phyloP scores from a whole-genome alignment of 441 rosid genomes.

The Aquilaria agallochum region DNA sequence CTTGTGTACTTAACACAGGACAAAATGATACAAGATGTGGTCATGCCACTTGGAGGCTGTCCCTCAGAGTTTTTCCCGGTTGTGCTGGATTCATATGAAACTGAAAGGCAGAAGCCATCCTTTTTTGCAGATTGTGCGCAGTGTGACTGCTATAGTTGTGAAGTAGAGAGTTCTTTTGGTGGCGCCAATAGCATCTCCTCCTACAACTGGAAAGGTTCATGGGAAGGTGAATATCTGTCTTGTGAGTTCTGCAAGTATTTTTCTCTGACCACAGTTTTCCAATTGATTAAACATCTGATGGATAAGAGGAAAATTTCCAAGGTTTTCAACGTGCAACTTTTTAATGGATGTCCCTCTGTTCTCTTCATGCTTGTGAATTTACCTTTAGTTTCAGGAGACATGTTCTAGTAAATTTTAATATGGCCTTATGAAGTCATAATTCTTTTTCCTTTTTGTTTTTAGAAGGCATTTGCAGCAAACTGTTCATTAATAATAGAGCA shows the following conservation, averaged over 20 bases:
- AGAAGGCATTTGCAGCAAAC: too few species aligned
- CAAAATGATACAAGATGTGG: constrained; percentile 37
- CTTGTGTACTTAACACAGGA: constrained; percentile 26
- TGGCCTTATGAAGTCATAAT: constrained; percentile 1
- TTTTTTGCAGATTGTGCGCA: constrained; percentile 21
- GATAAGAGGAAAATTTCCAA: too few species aligned
- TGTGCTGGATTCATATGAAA: constrained; percentile 25
- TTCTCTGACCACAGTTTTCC: neutral
- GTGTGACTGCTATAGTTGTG: constrained; percentile 26
- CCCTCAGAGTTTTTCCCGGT: constrained; percentile 30
- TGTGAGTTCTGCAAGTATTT: neutral
- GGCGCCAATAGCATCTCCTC: constrained; percentile 18
- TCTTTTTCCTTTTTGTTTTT: constrained; percentile 1
- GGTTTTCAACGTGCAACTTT: too few species aligned
- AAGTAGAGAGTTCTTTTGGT: constrained; percentile 31
- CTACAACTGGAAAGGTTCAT: constrained; percentile 21
- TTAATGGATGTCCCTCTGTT: too few species aligned
- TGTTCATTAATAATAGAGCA: too few species aligned
- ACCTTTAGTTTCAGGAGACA: too few species aligned
- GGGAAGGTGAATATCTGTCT: constrained; percentile 48
- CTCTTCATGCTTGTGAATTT: too few species aligned
- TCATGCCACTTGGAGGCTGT: constrained; percentile 26
- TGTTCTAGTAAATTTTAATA: too few species aligned
- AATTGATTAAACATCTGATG: too few species aligned
- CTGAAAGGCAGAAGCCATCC: constrained; percentile 23